Evolutionary conservation across 2,329 filamentous ascomycete species (phyloP).

Genomic region (Arthrobotrys conoides): DNA sequence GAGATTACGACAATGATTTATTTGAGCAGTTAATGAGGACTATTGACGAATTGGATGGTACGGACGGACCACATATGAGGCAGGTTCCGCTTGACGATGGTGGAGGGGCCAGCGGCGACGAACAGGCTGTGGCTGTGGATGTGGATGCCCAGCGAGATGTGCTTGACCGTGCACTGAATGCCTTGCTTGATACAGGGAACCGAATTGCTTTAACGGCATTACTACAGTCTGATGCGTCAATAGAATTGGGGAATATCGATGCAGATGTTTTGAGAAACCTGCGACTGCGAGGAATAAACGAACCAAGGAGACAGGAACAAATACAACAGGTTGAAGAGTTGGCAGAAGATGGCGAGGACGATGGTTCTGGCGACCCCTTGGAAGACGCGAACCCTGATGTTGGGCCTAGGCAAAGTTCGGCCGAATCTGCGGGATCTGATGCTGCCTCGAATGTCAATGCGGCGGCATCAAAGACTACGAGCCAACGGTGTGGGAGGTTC

Average conservation of each 20-base stretch:
- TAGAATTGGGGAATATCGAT: not conserved
- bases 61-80: not conserved
- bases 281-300: not conserved
- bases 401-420: not conserved
- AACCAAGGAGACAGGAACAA: not conserved
- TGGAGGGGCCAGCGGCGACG: not conserved
- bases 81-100: not conserved
- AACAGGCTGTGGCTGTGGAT: not conserved
- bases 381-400: slow-evolving; percentile 5
- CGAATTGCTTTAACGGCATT: not conserved
- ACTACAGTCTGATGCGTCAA: not conserved
- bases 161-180: not conserved
- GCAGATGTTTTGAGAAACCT: not conserved
- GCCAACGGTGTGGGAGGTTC: slow-evolving; percentile 21
- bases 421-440: not conserved
- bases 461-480: not conserved
- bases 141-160: not conserved
- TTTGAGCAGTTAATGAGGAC: not conserved
- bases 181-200: slow-evolving; percentile 5
- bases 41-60: not conserved
- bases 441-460: not conserved
- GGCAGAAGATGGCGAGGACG: not conserved
- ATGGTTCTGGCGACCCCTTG: not conserved
- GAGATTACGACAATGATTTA: too few species aligned
- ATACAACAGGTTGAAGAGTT: not conserved